Conservation (phyloP, 768 basidiomycete genomes). For the Xerocomus spinulosus region DNA sequence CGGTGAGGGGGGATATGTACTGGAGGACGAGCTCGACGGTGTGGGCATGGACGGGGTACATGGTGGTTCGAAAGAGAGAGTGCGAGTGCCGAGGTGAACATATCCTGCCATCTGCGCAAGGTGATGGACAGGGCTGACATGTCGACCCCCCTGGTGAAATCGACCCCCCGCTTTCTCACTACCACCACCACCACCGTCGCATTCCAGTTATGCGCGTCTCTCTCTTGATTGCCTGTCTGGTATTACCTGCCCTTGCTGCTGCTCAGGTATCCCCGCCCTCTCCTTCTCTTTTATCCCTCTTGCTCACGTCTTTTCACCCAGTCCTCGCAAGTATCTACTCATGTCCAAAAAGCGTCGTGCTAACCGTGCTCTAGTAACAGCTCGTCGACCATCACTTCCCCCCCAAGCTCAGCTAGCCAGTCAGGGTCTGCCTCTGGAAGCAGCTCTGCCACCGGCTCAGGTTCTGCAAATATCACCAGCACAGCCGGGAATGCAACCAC, state of each 20-base stretch:
- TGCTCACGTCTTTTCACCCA: constrained; percentile 11
- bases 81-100: too few species aligned
- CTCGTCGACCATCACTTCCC: constrained; percentile 44
- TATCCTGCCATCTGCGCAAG: too few species aligned
- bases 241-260: constrained; percentile 20
- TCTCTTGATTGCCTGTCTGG: constrained; percentile 32
- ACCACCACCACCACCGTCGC: neutral
- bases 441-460: constrained; percentile 18
- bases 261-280: constrained; percentile 30
- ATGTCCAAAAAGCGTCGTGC: constrained; percentile 31
- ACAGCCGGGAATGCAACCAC: constrained; percentile 31
- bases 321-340: constrained; percentile 38
- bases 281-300: too few species aligned
- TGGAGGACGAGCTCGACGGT: constrained; percentile 48
- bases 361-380: constrained; percentile 39
- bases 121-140: neutral
- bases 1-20: constrained; percentile 50
- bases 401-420: constrained; percentile 33
- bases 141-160: constrained; percentile 8
- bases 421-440: constrained; percentile 18
- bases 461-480: constrained; percentile 16
- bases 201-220: constrained; percentile 25
- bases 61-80: constrained; percentile 11
- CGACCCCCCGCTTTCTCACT: constrained; percentile 4
- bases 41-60: constrained; percentile 35